Evolutionary conservation across 169 alveolate species (phyloP), one percentile per base, ranked within the genome.

Genomic region (Cryptosporidium ubiquitum): DNA sequence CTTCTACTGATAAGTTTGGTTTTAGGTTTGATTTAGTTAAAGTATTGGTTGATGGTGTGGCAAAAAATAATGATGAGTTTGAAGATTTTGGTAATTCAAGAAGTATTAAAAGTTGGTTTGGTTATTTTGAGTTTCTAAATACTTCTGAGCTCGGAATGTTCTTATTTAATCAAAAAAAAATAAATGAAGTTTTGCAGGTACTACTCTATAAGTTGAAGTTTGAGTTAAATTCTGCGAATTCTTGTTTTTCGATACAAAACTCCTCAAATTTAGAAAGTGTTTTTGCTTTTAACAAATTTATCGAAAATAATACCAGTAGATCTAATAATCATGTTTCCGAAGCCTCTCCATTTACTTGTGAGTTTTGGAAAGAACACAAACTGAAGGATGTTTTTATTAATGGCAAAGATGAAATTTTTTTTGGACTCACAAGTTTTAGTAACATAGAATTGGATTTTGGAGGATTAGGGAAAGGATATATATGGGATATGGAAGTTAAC

Each of bases 391-490:
- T 10, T 20, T 3, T 20, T 26, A 26, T 58, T 31, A 58, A 20
- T 58, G 18, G 68, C n/a, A 12, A 58, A 14, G 68, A 58, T 23
- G 3, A 5, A 26, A 9, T 1, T 47, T 47, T 7, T 58, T 18
- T 12, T 9, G 68, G 39, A 9, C 6, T 20, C 55, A 47, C 55
- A 12, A 47, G 55, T 47, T 47, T 47, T 49, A 35, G 20, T 37
- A 74, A 37, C 7, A 74, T 74, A 16, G 73, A 74, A 37, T 47
- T 74, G 20, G 86, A 74, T 60, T 42, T 74, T 10, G 86, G 86
- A 26, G 86, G 86, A 12, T 60, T 74, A 20, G 86, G 86, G 1
- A 74, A 60, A 18, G 86, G 86, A 12, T 74, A 74, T 60, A 14
- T 74, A 40, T 52, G 69, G 86, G 71, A 74, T 10, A 74, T 74